These are phyloP conservation scores for Termitomyces sp. DNA, from an alignment of 768 basidiomycete genomes.

Conservation along the genomic window DNA sequence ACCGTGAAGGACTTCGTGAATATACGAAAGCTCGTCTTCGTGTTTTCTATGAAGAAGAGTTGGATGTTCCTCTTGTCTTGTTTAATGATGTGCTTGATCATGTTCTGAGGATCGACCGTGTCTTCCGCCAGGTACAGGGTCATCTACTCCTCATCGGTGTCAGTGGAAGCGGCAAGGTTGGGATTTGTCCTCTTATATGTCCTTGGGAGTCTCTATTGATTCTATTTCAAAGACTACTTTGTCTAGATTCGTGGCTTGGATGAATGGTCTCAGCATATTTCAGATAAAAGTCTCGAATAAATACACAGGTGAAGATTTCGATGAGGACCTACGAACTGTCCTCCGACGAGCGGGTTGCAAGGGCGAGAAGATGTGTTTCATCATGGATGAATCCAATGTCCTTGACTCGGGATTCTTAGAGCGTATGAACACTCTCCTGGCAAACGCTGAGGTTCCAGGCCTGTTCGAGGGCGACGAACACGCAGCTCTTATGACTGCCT, in stretches of 20 bases:
- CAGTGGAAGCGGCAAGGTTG: slow-evolving; percentile 96
- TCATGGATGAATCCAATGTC: slow-evolving; percentile 99
- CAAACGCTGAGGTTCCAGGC: slow-evolving; percentile 99
- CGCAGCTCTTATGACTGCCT: slow-evolving; percentile 96
- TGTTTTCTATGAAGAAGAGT: slow-evolving; percentile 98
- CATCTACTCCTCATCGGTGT: slow-evolving; percentile 96
- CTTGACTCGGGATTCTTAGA: slow-evolving; percentile 98
- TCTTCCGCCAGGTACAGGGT: slow-evolving; percentile 97
- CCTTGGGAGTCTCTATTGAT: slow-evolving; percentile 6
- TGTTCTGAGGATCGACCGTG: slow-evolving; percentile 95
- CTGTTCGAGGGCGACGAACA: slow-evolving; percentile 99
- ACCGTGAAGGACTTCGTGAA: slow-evolving; percentile 87
- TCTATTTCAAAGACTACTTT: slow-evolving; percentile 71
- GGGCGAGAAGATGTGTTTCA: slow-evolving; percentile 98
- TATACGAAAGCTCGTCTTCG: slow-evolving; percentile 95
- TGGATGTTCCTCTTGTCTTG: slow-evolving; percentile 94
- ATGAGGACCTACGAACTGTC: slow-evolving; percentile 93
- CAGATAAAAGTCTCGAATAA: slow-evolving; percentile 99
- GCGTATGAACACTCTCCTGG: slow-evolving; percentile 98
- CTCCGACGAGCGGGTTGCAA: slow-evolving; percentile 96
- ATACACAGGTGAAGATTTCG: slow-evolving; percentile 97
- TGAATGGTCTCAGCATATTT: slow-evolving; percentile 98
- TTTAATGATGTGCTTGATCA: slow-evolving; percentile 99
- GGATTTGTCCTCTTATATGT: slow-evolving; percentile 5
- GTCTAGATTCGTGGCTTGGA: slow-evolving; percentile 99